Evolutionary conservation across 257 asterid genomes (phyloP).

Genomic region (Capsicum baccatum): DNA sequence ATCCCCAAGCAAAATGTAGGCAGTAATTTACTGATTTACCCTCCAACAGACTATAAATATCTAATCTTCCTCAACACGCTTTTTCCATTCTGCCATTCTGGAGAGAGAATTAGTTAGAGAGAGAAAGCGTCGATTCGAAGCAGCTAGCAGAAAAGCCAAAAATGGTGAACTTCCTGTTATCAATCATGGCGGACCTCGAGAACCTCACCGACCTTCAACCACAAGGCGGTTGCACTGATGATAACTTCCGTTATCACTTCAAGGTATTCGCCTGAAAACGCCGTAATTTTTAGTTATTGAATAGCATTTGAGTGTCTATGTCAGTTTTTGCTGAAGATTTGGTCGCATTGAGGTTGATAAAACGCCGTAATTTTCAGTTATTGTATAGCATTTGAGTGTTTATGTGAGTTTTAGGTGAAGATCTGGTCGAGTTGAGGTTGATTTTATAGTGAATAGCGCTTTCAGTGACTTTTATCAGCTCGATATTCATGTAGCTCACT

Average conservation of each 20-base stretch:
- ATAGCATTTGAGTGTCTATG: not conserved
- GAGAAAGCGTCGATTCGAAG: constrained; percentile 29
- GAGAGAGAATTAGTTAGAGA: not conserved
- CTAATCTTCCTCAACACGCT: not conserved
- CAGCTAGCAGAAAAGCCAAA: constrained; percentile 14
- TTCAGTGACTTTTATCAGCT: too few species aligned
- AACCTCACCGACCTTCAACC: constrained; percentile 82
- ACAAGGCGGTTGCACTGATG: constrained; percentile 76
- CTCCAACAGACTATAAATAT: not conserved
- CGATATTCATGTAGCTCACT: too few species aligned
- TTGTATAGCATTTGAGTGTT: too few species aligned
- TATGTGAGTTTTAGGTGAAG: too few species aligned
- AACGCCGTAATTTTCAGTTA: too few species aligned
- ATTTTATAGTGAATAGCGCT: too few species aligned
- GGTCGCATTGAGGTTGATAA: too few species aligned
- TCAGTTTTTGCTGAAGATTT: too few species aligned
- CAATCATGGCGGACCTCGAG: constrained; percentile 80
- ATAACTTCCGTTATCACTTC: constrained; percentile 67
- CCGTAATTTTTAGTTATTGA: not conserved
- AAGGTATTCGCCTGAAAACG: constrained; percentile 47
- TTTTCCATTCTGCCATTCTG: not conserved
- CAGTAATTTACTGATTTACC: not conserved
- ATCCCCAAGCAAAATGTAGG: not conserved
- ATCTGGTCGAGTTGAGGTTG: too few species aligned
- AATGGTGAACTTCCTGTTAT: constrained; percentile 75